phyloP scores from a whole-genome alignment of 2,329 filamentous ascomycete genomes.

The Nigrospora osmanthi region DNA sequence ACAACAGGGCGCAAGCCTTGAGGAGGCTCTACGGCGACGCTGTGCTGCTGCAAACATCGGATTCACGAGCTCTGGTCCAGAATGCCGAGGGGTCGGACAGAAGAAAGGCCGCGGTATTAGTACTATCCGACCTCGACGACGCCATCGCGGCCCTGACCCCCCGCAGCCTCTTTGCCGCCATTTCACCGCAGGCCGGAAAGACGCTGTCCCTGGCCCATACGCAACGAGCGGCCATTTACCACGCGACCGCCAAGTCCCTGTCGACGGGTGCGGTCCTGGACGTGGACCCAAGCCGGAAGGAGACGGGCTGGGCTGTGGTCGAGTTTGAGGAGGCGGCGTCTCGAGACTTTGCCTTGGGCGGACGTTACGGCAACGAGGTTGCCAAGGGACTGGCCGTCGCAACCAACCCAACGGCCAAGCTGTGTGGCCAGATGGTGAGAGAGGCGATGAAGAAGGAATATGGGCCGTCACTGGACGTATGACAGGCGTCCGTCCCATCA shows the following conservation, averaged over 20 bases:
- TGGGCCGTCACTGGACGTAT: slow-evolving; percentile 38
- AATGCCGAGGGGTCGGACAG: slow-evolving; percentile 28
- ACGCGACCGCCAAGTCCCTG: slow-evolving; percentile 45
- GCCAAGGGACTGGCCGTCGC: slow-evolving; percentile 57
- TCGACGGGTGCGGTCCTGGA: slow-evolving; percentile 26
- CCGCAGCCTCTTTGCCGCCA: slow-evolving; percentile 33
- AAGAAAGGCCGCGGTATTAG: slow-evolving; percentile 27
- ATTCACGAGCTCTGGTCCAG: slow-evolving; percentile 32
- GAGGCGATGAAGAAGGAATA: slow-evolving; percentile 66
- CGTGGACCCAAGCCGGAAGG: slow-evolving; percentile 29
- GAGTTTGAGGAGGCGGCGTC: slow-evolving; percentile 57
- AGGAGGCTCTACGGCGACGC: slow-evolving; percentile 56
- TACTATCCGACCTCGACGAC: slow-evolving; percentile 45
- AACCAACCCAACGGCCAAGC: slow-evolving; percentile 60
- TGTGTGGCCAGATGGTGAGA: slow-evolving; percentile 61
- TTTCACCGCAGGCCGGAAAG: slow-evolving; percentile 58
- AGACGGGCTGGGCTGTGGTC: slow-evolving; percentile 41
- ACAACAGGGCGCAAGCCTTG: slow-evolving; percentile 65
- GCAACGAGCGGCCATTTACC: slow-evolving; percentile 60
- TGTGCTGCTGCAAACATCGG: slow-evolving; percentile 37
- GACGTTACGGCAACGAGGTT: slow-evolving; percentile 57
- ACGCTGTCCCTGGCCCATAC: slow-evolving; percentile 65
- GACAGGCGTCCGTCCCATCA: slow-evolving; percentile 7
- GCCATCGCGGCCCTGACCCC: slow-evolving; percentile 55
- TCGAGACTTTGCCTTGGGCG: slow-evolving; percentile 55